Base-by-base conservation (phyloP, 2,329 filamentous ascomycete species). In the Scedosporium boydii region DNA sequence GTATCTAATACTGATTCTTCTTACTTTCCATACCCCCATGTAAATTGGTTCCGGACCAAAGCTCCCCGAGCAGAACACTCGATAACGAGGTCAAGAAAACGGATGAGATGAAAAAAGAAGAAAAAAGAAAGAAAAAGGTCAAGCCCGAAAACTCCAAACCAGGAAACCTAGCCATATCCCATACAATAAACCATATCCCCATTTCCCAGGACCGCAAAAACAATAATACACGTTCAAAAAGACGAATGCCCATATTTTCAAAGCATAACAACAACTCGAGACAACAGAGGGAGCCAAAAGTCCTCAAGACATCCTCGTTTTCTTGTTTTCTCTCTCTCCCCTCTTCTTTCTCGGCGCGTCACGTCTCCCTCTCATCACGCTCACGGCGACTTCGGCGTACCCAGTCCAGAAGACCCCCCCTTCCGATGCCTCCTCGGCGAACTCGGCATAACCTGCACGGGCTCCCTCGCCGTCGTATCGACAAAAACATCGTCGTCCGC, bases 381-480 rank as follows among this genome's bases (percentile, higher is more conserved):
- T 26, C 23, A 18, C 48, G n/a, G 48, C 48, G 48, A 58, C 29
- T 26, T 29, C 27, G 26, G 26, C 55, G 21, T 4, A 21, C 14
- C 42, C 12, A 23, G 41, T 21, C 41, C 38, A 7, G 46, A 27
- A 21, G 26, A 34, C 9, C 21, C 42, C 23, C n/a, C 16, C 58
- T 23, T 51, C 42, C 58, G 16, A 34, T 61, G 44, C 59, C 46
- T 55, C 18, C 59, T 16, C 62, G 65, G 72, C 66, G 65, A 69
- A 63, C 29, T 34, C 6, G 29, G 29, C 29, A 62, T 68, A 10
- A 75, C 74, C 18, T 82, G 77, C 1, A 85, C 76, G 1, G 85
- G 84, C 0, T 83, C 81, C 23, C 81, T 76, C 59, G 82, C 81
- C 1, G 86, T 87, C 2, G 86, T 89, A 72, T 90, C 87, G 26